Evolutionary conservation across 495 filamentous ascomycete species (phyloP), one percentile per base, ranked within the genome.

Genomic region (Hyaloscypha bicolor): DNA sequence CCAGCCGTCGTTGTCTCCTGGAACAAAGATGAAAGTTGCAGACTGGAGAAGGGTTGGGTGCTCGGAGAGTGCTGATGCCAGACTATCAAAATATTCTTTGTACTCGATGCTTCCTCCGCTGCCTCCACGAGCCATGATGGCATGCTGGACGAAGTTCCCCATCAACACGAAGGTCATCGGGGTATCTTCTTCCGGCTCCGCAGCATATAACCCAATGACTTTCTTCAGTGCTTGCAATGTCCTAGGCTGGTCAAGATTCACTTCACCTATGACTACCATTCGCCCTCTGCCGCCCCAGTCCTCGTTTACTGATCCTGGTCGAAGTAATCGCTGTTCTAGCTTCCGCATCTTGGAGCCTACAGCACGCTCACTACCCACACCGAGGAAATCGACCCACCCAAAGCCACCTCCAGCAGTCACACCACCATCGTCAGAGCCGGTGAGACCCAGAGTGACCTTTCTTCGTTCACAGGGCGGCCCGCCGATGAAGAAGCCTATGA

Each of bases 1-100:
- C 95, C 95, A 99, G 12, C 93, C 93, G 74, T 99, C 95, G 75
- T 96, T 96, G 74, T 97, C 94, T 51, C 94, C 94, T 2, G 95
- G 95, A 0, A 99, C 90, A 71, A 98, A 97, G 14, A 97, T 78
- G 70, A 97, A 96, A 0, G 91, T 94, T 3, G 91, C 88, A 22
- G 83, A 80, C 39, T 89, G 87, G n/a, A 97, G 83, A 8, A 98
- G 80, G 0, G 83, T 82, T n/a, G 91, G 93, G 76, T 92, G 97
- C 52, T 98, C 93, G 9, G 91, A 82, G n/a, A 99, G 79, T 1
- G 91, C 84, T 19, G 89, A 86, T 2, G 95, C 94, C 21, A 99
- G 85, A 6, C 86, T 84, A 78, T 98, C 91, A 72, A 97, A 98
- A 74, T 88, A 88, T 76, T 97, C 96, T 76, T 97, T 97, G 77